Evolutionary conservation across 371 early-diverging fungal species (phyloP), one percentile per base, ranked within the genome.

Genomic region (Batrachochytrium dendrobatidis): DNA sequence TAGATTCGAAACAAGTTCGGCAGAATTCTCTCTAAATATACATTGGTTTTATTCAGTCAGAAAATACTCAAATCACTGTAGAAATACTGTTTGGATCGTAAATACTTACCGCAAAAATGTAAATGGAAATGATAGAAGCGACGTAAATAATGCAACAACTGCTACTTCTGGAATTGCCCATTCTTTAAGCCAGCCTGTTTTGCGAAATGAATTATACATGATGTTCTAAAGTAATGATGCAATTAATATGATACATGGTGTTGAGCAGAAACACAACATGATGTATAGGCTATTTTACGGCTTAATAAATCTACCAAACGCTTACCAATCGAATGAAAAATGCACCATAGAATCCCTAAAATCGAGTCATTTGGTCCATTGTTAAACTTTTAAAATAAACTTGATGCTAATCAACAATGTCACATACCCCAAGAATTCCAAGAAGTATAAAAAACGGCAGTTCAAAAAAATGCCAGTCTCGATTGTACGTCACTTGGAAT

Each of bases 401-500:
- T 26, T 24, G 26, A 26, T 20, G 46, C 35, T 35, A 2, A 26
- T 8, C 33, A 39, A 22, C 46, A 26, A 15, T 5, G 34, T 29
- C 4, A 35, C 59, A 28, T 51, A 64, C 90, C 3, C 98, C 97
- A 64, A 94, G 81, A 1, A 91, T 71, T 18, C 98, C 98, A 49
- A 98, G 81, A 6, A 98, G 56, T 30, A 90, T 62, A 60, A 92
- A 96, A 55, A 91, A 85, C 3, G 83, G 63, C 55, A 89, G 70
- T 62, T 88, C 98, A 69, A 95, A 95, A 48, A 81, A 79, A 62
- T 92, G 90, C 90, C 94, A 98, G 52, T 88, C 88, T 45, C 91
- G 74, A 62, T 88, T 87, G 64, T 94, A 91, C 17, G 88, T 86
- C 12, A 94, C 94, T 71, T 95, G 92, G 69, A 95, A 98, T 91